Base-by-base conservation (phyloP, 2,329 filamentous ascomycete species). In the Ceratocystis colombiana region DNA sequence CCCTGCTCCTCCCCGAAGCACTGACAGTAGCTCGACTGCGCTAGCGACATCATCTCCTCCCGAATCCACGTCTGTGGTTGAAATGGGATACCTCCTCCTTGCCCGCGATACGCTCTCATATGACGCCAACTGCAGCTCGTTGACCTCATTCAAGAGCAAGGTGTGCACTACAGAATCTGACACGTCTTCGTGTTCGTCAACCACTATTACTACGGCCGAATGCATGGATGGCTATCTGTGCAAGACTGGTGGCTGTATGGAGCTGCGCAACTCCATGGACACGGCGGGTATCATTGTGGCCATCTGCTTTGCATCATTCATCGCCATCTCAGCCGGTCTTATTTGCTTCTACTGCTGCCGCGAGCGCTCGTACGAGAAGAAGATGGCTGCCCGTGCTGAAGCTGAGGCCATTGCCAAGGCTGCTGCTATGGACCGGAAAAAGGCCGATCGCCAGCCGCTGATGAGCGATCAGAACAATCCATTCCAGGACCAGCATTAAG, bases 311-410 rank as follows among this genome's bases (percentile, higher is more conserved):
- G 78, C 75, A 66, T 69, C 73, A n/a, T 74, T 72, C 67, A 70
- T 79, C 68, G 72, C 74, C 69, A 55, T 75, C 64, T 73, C 75
- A 69, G 68, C 79, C 68, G 73, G 71, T 61, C 70, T 74, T 69
- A 73, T 84, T 66, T 77, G 78, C 71, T 79, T 79, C 76, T 75
- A 79, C 69, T 83, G 80, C 78, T 80, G 77, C 76, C 75, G 75
- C 68, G 81, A 84, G 70, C 75, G 77, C 70, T 73, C 73, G 72
- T 70, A 75, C 70, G 76, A 80, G 71, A 77, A 76, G 72, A 74
- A 75, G 61, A 72, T 77, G 44, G 73, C 73, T 65, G 77, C 77
- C 67, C 77, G 77, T 69, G 76, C 77, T 67, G 80, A 83, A 74
- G 79, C 79, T 57, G 77, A 77, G n/a, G 77, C 77, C 30, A 78